Evolutionary conservation across 345 rosid genomes (phyloP).

Genomic region (Hibiscus tridactylites): DNA sequence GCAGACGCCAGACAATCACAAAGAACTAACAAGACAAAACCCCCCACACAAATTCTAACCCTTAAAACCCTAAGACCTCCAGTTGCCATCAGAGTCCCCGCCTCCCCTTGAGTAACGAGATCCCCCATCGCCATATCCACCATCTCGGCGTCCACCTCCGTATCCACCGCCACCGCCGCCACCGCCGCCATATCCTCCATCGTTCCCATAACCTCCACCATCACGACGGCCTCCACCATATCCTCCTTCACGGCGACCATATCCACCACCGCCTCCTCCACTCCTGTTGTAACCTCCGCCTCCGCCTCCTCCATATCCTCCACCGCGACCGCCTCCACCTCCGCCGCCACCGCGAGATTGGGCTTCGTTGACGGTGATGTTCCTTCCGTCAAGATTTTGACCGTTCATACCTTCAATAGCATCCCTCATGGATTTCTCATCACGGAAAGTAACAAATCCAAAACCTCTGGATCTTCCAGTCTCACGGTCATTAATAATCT

Average conservation of each 20-base stretch:
- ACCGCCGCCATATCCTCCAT: constrained; percentile 21
- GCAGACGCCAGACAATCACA: no score
- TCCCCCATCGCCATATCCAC: constrained; percentile 12
- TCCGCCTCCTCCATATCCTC: constrained; percentile 19
- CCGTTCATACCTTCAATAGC: constrained; percentile 92
- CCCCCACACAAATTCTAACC: background rate
- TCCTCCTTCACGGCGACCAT: constrained; percentile 31
- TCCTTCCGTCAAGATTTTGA: constrained; percentile 71
- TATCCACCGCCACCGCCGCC: constrained; percentile 8
- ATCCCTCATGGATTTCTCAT: constrained; percentile 66
- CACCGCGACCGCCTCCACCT: constrained; percentile 24
- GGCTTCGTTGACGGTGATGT: constrained; percentile 75
- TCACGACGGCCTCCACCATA: constrained; percentile 24
- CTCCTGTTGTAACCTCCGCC: constrained; percentile 31
- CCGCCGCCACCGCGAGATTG: constrained; percentile 59
- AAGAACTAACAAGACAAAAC: background rate
- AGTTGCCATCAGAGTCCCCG: constrained; percentile 21
- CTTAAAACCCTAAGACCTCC: constrained; percentile 12
- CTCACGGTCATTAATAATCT: constrained; percentile 84
- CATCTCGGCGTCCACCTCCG: background rate
- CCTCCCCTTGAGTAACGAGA: constrained; percentile 12
- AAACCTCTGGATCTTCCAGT: constrained; percentile 79
- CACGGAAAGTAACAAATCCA: constrained; percentile 73
- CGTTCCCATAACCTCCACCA: constrained; percentile 19
- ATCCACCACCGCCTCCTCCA: constrained; percentile 36